These are phyloP conservation scores for Aspergillus unguis DNA, from an alignment of 2,329 filamentous ascomycete genomes.

Conservation along the genomic window DNA sequence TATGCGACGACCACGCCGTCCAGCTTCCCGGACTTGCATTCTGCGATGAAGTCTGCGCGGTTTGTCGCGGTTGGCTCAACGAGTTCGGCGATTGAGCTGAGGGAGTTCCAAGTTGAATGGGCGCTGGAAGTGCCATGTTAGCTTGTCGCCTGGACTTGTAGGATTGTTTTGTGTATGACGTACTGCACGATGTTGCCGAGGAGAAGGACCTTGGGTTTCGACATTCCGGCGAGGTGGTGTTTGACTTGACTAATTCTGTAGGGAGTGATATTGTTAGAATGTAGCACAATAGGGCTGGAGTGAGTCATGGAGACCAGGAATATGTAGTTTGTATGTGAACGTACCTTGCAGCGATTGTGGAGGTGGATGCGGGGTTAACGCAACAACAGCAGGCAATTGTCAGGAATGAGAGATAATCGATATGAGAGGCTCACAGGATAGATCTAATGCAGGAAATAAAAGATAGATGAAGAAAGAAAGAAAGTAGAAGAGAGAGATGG, in stretches of 20 bases:
- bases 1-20: constrained; percentile 65
- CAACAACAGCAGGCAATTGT: neutral
- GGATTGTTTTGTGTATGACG: constrained; percentile 27
- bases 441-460: neutral
- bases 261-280: neutral
- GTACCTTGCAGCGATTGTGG: neutral
- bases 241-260: no score
- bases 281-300: neutral
- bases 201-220: neutral
- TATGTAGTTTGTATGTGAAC: neutral
- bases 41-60: constrained; percentile 65
- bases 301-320: neutral
- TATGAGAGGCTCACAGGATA: neutral
- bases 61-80: constrained; percentile 59
- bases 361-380: neutral
- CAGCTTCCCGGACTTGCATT: constrained; percentile 63
- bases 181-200: constrained; percentile 55
- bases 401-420: neutral
- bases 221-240: neutral
- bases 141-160: neutral
- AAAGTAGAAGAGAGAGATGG: neutral
- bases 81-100: constrained; percentile 63
- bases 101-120: constrained; percentile 59
- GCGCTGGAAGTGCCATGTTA: constrained; percentile 43
- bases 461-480: neutral